Conservation (phyloP, 192 early-diverging fungal species). For the Rhizoclosmatium sp. region DNA sequence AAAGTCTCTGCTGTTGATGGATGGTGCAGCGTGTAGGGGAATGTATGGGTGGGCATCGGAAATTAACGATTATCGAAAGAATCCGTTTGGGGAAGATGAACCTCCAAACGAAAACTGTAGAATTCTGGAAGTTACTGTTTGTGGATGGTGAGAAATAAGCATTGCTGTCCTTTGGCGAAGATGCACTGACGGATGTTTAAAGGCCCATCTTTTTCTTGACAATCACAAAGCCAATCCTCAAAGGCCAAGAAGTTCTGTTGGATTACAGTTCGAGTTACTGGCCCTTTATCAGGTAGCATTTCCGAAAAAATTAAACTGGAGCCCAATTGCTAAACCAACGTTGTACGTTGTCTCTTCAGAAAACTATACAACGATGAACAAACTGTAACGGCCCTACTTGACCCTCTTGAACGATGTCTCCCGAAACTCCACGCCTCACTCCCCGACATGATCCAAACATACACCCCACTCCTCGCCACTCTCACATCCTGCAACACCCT, state of each 20-base stretch:
- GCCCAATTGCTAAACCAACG: too few relatives aligned
- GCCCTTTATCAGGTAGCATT: conserved; percentile 10
- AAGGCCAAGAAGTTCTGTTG: conserved; percentile 16
- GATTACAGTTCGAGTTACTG: conserved; percentile 23
- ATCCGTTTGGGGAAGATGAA: conserved; percentile 5
- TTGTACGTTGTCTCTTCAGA: too few relatives aligned
- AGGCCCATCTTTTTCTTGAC: conserved; percentile 27
- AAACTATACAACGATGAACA: too few relatives aligned
- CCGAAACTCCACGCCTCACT: too few relatives aligned
- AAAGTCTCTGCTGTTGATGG: conserved; percentile 2
- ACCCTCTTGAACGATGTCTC: too few relatives aligned
- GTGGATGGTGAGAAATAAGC: neutral
- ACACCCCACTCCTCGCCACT: too few relatives aligned
- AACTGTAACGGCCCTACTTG: too few relatives aligned
- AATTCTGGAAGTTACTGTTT: conserved; percentile 24
- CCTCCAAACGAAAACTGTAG: neutral
- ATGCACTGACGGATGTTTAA: neutral
- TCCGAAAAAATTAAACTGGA: neutral
- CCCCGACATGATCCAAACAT: too few relatives aligned
- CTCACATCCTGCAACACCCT: too few relatives aligned
- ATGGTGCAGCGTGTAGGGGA: conserved; percentile 9
- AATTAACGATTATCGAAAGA: conserved; percentile 22
- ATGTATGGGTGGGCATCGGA: conserved; percentile 33
- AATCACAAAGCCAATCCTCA: neutral
- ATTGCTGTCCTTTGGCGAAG: neutral